Base-by-base conservation (phyloP, 2,329 filamentous ascomycete genomes). In the Fusarium sp. region DNA sequence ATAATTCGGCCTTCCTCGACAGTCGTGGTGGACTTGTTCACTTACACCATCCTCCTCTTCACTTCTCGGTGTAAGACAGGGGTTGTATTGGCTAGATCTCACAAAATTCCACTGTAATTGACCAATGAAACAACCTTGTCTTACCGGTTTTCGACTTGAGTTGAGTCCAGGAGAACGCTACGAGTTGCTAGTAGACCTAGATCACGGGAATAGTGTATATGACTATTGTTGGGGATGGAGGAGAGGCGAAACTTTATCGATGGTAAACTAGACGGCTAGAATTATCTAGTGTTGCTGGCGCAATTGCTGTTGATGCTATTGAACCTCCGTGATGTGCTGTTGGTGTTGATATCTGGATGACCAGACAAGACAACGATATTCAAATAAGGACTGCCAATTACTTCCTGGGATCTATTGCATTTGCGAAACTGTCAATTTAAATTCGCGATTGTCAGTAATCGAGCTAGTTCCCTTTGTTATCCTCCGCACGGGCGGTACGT, bases 1-100 rank as follows among this genome's bases (percentile, higher is more conserved):
- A 83, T 83, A 83, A 82, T 81, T 79, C 80, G 81, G 79, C 78
- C 76, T 81, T 76, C 76, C 67, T 77, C 77, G 79, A 79, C 80
- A 76, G 77, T 82, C 80, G 62, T 82, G 77, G 76, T 78, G 75
- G 77, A 75, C 77, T 74, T 76, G 67, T 45, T 78, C 78, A 83
- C 82, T 83, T 83, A 83, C 82, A 83, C 81, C 80, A 79, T 80
- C 80, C 61, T 75, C 38, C 75, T 66, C 59, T 39, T 26, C 50
- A 35, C 26, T 64, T 69, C 38, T 67, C 75, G 75, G 75, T 77
- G 65, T 66, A 53, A 26, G 39, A 15, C 61, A 60, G 47, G 75
- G 75, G 51, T 59, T 20, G 66, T 48, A 81, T 82, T 81, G 80
- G 80, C 63, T 74, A 58, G 58, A 51, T 47, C 44, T 63, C 56